These are phyloP conservation scores for Lactuca saligna DNA, from an alignment of 129 eudicot genomes.

Conservation along the genomic window DNA sequence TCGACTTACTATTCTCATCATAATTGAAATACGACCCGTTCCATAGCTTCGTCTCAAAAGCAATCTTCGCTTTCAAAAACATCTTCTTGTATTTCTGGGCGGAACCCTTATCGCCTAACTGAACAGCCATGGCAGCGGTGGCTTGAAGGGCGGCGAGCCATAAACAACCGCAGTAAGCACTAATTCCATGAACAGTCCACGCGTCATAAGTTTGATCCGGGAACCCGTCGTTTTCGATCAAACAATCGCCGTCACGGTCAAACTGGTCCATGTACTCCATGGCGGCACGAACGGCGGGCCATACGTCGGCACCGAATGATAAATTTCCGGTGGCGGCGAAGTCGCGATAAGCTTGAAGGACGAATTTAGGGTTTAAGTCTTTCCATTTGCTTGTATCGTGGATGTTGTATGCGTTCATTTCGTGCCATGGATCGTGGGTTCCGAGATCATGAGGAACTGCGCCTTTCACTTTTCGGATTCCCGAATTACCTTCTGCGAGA, in stretches of 20 bases:
- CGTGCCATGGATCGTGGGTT: constrained; percentile 98
- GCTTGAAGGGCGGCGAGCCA: constrained; percentile 98
- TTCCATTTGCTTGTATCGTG: constrained; percentile 98
- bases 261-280: constrained; percentile 97
- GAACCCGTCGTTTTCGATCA: constrained; percentile 92
- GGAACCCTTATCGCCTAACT: constrained; percentile 65
- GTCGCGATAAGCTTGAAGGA: constrained; percentile 90
- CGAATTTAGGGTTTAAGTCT: constrained; percentile 93
- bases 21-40: constrained; percentile 91
- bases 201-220: constrained; percentile 96
- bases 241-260: constrained; percentile 67
- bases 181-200: constrained; percentile 96
- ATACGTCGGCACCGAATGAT: constrained; percentile 84
- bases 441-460: constrained; percentile 98
- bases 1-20: constrained; percentile 87
- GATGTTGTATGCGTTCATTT: constrained; percentile 97
- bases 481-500: constrained; percentile 78
- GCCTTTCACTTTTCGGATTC: constrained; percentile 88
- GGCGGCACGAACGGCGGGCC: constrained; percentile 96
- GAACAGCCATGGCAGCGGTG: constrained; percentile 89
- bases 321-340: constrained; percentile 86
- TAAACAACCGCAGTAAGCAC: constrained; percentile 91
- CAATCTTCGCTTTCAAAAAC: constrained; percentile 63
- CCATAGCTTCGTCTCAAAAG: constrained; percentile 76
- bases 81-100: constrained; percentile 65